A percentile compares a stretch with the other conserved stretches of the same genome.
These are phyloP conservation scores for Quercus tomentella DNA, from an alignment of 331 rosid genomes.

Conservation along the genomic window DNA sequence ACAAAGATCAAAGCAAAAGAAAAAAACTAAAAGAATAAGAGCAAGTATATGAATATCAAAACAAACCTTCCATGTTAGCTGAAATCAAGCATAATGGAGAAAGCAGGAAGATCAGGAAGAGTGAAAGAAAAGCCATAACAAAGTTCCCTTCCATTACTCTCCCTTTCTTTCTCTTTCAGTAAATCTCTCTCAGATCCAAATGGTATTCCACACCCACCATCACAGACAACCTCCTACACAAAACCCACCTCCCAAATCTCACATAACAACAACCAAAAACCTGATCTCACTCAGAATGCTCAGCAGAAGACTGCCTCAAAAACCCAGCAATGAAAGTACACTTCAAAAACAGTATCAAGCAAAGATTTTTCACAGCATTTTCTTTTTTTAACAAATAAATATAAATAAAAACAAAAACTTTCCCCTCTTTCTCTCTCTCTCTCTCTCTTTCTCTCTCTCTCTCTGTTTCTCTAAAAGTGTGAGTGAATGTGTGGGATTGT, in stretches of 20 bases:
- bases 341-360: conserved; percentile 10
- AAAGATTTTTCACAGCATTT: conserved; percentile 29
- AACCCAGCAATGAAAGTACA: conserved; percentile 2
- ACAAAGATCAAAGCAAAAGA: conserved; percentile 11
- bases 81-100: conserved; percentile 67
- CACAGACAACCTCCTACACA: conserved; percentile 46
- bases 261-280: conserved; percentile 31
- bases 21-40: conserved; percentile 4
- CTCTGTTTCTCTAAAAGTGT: conserved; percentile 14
- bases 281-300: conserved; percentile 45
- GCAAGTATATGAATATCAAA: neutral
- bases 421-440: neutral
- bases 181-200: conserved; percentile 80
- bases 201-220: conserved; percentile 31
- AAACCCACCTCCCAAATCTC: conserved; percentile 34
- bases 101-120: conserved; percentile 54
- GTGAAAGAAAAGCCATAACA: conserved; percentile 45
- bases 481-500: conserved; percentile 43
- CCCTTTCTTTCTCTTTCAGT: conserved; percentile 18
- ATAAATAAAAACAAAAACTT: neutral
- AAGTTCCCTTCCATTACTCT: conserved; percentile 50
- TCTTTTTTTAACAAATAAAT: conserved; percentile 7
- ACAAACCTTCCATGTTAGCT: conserved; percentile 97
- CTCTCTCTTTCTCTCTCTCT: conserved; percentile 26
- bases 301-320: neutral